Evolutionary conservation across 768 basidiomycete genomes (phyloP), one percentile per base, ranked within the genome.

Genomic region (Naematelia encephala): DNA sequence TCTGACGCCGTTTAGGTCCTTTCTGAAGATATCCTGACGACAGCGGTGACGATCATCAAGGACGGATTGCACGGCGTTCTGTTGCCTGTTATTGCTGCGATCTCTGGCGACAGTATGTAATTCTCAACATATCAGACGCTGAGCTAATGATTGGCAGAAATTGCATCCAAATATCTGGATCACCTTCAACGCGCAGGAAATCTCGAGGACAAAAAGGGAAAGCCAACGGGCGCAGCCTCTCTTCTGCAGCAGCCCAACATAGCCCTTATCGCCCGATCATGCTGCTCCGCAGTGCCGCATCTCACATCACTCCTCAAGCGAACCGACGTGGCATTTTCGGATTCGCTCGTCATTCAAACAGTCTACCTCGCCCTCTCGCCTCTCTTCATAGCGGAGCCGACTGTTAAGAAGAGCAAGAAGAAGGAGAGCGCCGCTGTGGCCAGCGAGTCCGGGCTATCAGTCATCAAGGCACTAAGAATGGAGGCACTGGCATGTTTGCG

Each of bases 341-440:
- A 98, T 62, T 78, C 85, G 0, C 89, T 97, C 66, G 88, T 97
- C 69, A 96, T 97, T 51, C 87, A 90, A 65, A 86, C 87, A 0
- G 89, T 96, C 2, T 98, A 94, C 76, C 87, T 97, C 52, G 85
- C 91, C 2, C 91, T 97, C 64, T 90, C 89, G 5, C 93, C 94
- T 0, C 92, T 98, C 75, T 98, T 98, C 70, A 85, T 91, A 4
- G 84, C 85, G n/a, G 90, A 90, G 43, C 79, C 80, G 12, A 79
- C 81, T 0, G 80, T 76, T 2, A 86, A 87, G 28, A 79, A 85
- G 82, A 66, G 81, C 80, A 27, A 84, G 83, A 54, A 26, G 27
- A 78, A 69, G 57, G 43, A 87, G 84, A 67, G 84, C 82, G 39
- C 82, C 77, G 42, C 80, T 84, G 82, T 79, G 68, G 87, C 86